Percentiles rank a stretch among this genome's conserved stretches.
phyloP scores from a whole-genome alignment of 805 yeast genomes.

The Zygosaccharomyces gambellarensis region DNA sequence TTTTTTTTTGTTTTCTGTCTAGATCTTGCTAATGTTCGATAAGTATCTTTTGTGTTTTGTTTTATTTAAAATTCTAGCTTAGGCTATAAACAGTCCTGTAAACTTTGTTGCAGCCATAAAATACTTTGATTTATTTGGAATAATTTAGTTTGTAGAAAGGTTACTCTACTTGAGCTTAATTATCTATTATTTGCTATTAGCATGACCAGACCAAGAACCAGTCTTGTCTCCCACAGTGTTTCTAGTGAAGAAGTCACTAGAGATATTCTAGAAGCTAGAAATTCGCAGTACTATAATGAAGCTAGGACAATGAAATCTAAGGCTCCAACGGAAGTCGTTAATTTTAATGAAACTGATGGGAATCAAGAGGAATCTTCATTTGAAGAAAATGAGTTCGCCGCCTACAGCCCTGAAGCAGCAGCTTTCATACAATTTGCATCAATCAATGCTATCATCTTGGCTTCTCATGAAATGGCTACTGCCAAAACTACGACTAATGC shows the following conservation, averaged over 20 bases:
- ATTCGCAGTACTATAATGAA: background rate
- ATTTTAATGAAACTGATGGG: background rate
- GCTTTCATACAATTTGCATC: background rate
- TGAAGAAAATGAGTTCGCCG: background rate
- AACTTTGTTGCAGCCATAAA: too few relatives aligned
- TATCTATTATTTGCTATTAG: background rate
- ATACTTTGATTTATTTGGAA: too few relatives aligned
- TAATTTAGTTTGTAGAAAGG: too few relatives aligned
- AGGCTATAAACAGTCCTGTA: too few relatives aligned
- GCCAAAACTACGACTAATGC: background rate
- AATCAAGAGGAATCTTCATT: background rate
- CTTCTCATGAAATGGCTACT: background rate
- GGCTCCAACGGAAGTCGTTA: background rate
- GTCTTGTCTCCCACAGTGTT: background rate
- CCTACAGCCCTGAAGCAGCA: background rate
- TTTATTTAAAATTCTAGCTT: too few relatives aligned
- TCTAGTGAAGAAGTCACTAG: background rate
- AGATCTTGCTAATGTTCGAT: too few relatives aligned
- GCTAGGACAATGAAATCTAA: background rate
- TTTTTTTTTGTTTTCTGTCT: too few relatives aligned
- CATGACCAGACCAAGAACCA: background rate
- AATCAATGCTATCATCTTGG: background rate
- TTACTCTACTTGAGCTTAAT: background rate
- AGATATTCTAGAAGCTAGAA: background rate
- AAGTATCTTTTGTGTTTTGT: too few relatives aligned